These are phyloP conservation scores for Gossypium rotundifolium DNA, from an alignment of 345 rosid genomes.

Conservation along the genomic window DNA sequence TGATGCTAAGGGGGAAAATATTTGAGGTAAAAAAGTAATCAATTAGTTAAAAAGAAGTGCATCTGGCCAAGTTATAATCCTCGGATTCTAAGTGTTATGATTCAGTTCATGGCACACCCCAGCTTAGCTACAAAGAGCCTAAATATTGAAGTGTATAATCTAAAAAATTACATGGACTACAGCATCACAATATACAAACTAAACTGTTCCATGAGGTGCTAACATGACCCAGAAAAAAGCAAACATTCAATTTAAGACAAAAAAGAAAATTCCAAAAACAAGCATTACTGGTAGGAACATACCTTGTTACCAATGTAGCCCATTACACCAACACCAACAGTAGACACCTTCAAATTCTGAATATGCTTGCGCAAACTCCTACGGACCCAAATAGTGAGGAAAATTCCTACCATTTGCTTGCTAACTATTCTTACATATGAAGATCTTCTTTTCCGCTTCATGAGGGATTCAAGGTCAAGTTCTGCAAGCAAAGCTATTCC, in stretches of 20 bases:
- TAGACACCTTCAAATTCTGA: constrained; percentile 72
- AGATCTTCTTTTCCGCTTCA: constrained; percentile 67
- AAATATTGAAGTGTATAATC: neutral
- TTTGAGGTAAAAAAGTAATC: neutral
- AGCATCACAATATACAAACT: neutral
- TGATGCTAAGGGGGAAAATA: neutral
- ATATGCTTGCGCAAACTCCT: constrained; percentile 80
- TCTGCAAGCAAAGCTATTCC: constrained; percentile 55
- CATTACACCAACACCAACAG: constrained; percentile 93
- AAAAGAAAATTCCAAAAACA: neutral
- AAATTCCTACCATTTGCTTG: constrained; percentile 94
- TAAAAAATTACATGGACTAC: neutral
- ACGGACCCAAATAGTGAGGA: constrained; percentile 83
- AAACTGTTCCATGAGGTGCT: neutral
- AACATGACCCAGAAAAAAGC: neutral
- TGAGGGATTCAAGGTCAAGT: constrained; percentile 52
- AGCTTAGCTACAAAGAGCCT: neutral
- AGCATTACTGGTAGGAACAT: constrained; percentile 18
- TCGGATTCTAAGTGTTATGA: neutral
- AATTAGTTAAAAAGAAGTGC: neutral
- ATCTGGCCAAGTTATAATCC: neutral
- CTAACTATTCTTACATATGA: constrained; percentile 73
- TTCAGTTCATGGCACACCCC: neutral
- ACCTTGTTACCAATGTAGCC: constrained; percentile 99
- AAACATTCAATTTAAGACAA: neutral